A percentile compares a stretch with the other conserved stretches of the same genome.
Evolutionary conservation across 192 early-diverging fungal species (phyloP).

Genomic region (Backusella westeae): DNA sequence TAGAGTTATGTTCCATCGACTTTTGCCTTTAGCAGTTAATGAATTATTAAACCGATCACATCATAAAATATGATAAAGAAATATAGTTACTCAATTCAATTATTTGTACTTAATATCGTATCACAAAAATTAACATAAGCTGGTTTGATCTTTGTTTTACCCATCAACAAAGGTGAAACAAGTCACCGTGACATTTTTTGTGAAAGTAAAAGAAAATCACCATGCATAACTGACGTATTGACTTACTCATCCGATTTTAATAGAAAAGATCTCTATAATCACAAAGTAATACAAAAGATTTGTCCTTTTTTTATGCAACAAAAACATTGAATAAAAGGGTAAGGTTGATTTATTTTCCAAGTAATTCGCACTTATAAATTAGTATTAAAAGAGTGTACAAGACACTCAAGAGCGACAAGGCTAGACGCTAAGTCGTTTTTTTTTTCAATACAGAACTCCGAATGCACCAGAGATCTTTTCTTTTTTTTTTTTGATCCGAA

Average conservation of each 20-base stretch:
- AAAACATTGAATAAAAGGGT: neutral
- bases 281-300: no score
- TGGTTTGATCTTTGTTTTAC: neutral
- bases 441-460: neutral
- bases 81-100: neutral
- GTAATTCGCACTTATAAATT: neutral
- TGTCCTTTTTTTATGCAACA: neutral
- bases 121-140: neutral
- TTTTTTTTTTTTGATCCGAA: neutral
- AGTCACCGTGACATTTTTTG: neutral
- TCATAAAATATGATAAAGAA: neutral
- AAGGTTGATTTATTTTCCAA: neutral
- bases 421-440: neutral
- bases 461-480: neutral
- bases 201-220: neutral
- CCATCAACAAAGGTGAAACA: neutral
- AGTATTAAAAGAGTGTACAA: neutral
- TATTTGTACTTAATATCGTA: neutral
- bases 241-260: neutral
- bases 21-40: neutral
- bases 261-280: neutral
- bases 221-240: neutral
- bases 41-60: neutral
- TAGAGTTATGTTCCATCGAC: neutral
- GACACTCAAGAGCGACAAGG: neutral